These are phyloP conservation scores for Raffaelea ambrosiae DNA, from an alignment of 2,329 filamentous ascomycete species.

Conservation along the genomic window DNA sequence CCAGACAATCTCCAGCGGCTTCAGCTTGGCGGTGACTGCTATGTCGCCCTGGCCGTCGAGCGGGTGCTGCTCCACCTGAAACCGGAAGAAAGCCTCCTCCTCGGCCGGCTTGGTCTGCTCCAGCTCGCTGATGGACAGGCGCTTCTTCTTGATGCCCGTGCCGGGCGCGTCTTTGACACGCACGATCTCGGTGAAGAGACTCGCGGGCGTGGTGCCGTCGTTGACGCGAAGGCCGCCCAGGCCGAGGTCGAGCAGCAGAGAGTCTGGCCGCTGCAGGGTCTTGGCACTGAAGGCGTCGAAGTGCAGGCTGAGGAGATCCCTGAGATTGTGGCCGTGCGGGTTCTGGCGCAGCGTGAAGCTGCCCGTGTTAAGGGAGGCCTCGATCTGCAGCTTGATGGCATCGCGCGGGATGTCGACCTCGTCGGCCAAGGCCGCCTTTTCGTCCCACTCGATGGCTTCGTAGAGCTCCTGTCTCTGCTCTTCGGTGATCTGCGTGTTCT, in stretches of 20 bases:
- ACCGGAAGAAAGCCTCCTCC: slow-evolving; percentile 77
- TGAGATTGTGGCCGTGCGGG: slow-evolving; percentile 60
- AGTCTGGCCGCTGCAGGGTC: slow-evolving; percentile 82
- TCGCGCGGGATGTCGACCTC: slow-evolving; percentile 85
- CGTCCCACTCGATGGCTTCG: slow-evolving; percentile 95
- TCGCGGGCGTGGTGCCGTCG: slow-evolving; percentile 88
- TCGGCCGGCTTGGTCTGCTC: slow-evolving; percentile 42
- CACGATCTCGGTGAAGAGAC: slow-evolving; percentile 89
- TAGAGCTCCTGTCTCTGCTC: slow-evolving; percentile 95
- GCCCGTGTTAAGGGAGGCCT: slow-evolving; percentile 87
- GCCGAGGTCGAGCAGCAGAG: slow-evolving; percentile 77
- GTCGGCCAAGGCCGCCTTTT: slow-evolving; percentile 83
- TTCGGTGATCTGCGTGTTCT: slow-evolving; percentile 84
- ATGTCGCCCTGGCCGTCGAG: slow-evolving; percentile 88
- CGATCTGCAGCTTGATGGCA: slow-evolving; percentile 84
- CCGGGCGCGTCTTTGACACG: slow-evolving; percentile 79
- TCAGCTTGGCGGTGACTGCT: slow-evolving; percentile 81
- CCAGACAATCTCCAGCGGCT: slow-evolving; percentile 94
- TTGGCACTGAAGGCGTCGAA: slow-evolving; percentile 95
- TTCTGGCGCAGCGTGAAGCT: slow-evolving; percentile 90
- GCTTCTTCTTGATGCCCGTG: slow-evolving; percentile 29
- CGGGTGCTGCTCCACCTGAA: slow-evolving; percentile 91
- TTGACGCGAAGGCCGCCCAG: slow-evolving; percentile 90
- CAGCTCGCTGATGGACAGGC: slow-evolving; percentile 45
- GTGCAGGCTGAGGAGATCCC: slow-evolving; percentile 79